phyloP scores from a whole-genome alignment of 495 filamentous ascomycete genomes.

The Annulohypoxylon moriforme region DNA sequence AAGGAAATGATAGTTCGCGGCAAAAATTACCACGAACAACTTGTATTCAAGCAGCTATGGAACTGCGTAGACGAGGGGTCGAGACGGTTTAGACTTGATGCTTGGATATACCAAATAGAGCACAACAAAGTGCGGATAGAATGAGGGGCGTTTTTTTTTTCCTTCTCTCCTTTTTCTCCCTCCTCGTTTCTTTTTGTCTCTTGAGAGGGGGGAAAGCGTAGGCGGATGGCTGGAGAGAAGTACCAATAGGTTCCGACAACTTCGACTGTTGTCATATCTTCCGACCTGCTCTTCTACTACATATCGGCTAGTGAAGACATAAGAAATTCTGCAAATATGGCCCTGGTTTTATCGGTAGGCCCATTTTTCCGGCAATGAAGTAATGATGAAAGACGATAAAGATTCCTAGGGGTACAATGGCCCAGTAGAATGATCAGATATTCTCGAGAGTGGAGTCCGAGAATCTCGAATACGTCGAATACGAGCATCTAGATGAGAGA shows the following conservation, averaged over 20 bases:
- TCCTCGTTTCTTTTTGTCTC: background rate
- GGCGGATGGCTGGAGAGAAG: slow-evolving; percentile 23
- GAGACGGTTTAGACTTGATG: slow-evolving; percentile 46
- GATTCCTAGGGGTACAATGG: background rate
- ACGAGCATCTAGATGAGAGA: background rate
- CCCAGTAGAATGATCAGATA: background rate
- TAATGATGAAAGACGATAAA: slow-evolving; percentile 15
- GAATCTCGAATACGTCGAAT: slow-evolving; percentile 2
- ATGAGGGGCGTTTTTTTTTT: slow-evolving; percentile 15
- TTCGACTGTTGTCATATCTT: slow-evolving; percentile 1
- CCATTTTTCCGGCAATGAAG: background rate
- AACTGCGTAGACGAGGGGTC: slow-evolving; percentile 48
- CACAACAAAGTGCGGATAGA: slow-evolving; percentile 37
- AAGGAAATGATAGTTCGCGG: slow-evolving; percentile 46
- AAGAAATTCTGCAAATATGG: background rate
- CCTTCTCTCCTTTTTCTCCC: slow-evolving; percentile 10
- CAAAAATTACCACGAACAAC: slow-evolving; percentile 47
- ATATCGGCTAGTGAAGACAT: background rate
- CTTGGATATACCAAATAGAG: slow-evolving; percentile 44
- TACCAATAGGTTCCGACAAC: slow-evolving; percentile 12
- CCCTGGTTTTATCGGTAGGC: background rate
- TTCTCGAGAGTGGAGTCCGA: background rate
- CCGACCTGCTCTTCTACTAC: background rate
- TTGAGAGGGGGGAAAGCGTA: slow-evolving; percentile 13
- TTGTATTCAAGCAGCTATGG: slow-evolving; percentile 43